Evolutionary conservation across 2,329 filamentous ascomycete genomes (phyloP).

Genomic region (Stemphylium lycopersici): DNA sequence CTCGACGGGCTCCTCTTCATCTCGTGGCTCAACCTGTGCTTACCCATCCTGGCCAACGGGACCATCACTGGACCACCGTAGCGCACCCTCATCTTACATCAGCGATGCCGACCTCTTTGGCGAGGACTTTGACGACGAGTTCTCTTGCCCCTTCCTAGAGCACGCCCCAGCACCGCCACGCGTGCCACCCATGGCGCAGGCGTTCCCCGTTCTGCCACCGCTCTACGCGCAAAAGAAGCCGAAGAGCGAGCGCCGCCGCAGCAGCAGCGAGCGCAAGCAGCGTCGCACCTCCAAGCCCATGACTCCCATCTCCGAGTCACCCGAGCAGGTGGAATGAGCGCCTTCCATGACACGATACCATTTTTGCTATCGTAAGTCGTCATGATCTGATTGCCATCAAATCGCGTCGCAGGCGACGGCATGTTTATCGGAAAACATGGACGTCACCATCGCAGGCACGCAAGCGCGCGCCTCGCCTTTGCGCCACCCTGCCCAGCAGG

Average conservation of each 20-base stretch:
- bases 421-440: conserved; percentile 11
- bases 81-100: conserved; percentile 49
- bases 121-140: conserved; percentile 46
- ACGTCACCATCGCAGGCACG: conserved; percentile 13
- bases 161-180: conserved; percentile 51
- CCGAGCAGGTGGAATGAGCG: conserved; percentile 48
- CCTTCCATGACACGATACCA: background rate
- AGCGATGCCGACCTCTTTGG: conserved; percentile 51
- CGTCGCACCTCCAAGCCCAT: conserved; percentile 50
- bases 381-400: background rate
- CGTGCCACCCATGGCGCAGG: conserved; percentile 42
- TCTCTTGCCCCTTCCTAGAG: conserved; percentile 42
- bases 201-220: conserved; percentile 47
- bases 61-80: conserved; percentile 45
- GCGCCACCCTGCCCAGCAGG: conserved; percentile 7
- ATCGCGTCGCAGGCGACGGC: conserved; percentile 10
- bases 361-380: conserved; percentile 11
- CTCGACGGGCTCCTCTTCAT: conserved; percentile 36
- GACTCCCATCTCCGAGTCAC: conserved; percentile 51
- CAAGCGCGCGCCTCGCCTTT: conserved; percentile 15
- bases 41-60: conserved; percentile 51
- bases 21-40: conserved; percentile 46
- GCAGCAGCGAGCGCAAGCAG: conserved; percentile 49
- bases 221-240: conserved; percentile 50
- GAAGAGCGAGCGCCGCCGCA: conserved; percentile 49